Conservation (phyloP, 2,329 filamentous ascomycete species). For the Arthrobotrys sinensis region DNA sequence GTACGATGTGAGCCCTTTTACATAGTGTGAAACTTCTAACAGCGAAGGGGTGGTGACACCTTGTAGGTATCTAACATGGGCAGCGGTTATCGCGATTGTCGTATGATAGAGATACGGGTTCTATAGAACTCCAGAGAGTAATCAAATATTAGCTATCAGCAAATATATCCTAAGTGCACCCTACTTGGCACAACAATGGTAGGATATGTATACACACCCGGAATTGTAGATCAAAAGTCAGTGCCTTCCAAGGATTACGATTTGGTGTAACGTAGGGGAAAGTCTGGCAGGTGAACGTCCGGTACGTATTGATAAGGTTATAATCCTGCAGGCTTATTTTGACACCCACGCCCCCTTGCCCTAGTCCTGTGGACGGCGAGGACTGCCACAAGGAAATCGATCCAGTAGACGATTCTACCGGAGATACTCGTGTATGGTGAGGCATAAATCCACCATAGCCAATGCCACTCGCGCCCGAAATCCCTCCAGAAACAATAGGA, state of each 20-base stretch:
- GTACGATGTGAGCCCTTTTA: slow-evolving; percentile 37
- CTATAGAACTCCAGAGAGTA: not conserved
- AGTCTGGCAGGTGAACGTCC: slow-evolving; percentile 39
- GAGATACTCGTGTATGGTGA: not conserved
- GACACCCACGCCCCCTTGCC: slow-evolving; percentile 7
- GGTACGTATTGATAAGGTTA: slow-evolving; percentile 40
- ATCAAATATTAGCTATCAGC: not conserved
- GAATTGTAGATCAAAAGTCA: slow-evolving; percentile 55
- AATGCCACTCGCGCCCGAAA: not conserved
- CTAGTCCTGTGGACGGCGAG: slow-evolving; percentile 36
- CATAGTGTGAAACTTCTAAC: slow-evolving; percentile 49
- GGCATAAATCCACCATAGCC: not conserved
- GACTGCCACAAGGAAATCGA: slow-evolving; percentile 48
- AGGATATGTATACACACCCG: not conserved
- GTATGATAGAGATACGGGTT: slow-evolving; percentile 52
- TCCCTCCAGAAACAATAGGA: not conserved
- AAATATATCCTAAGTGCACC: no score
- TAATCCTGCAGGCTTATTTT: slow-evolving; percentile 47
- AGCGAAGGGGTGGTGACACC: slow-evolving; percentile 36
- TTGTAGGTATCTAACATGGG: slow-evolving; percentile 42
- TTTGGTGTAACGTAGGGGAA: slow-evolving; percentile 39
- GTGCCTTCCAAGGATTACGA: slow-evolving; percentile 43
- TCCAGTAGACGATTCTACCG: not conserved
- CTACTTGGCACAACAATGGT: not conserved
- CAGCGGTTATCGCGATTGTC: slow-evolving; percentile 35